A percentile compares a stretch with the other conserved stretches of the same genome.
Conservation (phyloP, 2,329 filamentous ascomycete genomes). For the Zarea fungicola region DNA sequence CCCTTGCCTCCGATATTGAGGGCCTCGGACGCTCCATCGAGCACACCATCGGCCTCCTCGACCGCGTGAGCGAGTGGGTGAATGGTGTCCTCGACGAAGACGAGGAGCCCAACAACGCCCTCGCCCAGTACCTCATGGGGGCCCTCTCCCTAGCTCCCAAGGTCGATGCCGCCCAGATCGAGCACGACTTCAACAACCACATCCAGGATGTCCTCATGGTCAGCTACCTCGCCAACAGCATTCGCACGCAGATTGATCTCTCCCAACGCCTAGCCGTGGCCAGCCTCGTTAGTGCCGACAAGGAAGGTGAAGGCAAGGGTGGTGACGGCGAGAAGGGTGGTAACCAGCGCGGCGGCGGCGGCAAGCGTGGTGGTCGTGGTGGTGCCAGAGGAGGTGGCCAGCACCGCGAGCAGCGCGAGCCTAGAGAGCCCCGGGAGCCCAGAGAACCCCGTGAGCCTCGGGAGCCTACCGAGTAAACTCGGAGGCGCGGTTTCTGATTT, state of each 20-base stretch:
- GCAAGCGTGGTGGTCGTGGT: slow-evolving; percentile 47
- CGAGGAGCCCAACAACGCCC: slow-evolving; percentile 77
- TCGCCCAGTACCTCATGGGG: slow-evolving; percentile 94
- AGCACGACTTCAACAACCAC: slow-evolving; percentile 99
- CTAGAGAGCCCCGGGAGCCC: slow-evolving; percentile 37
- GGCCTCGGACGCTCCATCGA: slow-evolving; percentile 78
- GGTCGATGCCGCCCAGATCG: slow-evolving; percentile 84
- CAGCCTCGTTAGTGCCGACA: slow-evolving; percentile 49
- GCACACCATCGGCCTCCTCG: slow-evolving; percentile 82
- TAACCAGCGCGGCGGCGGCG: slow-evolving; percentile 40
- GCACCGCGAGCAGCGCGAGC: slow-evolving; percentile 43
- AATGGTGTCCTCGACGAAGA: slow-evolving; percentile 93
- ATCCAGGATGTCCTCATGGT: slow-evolving; percentile 98
- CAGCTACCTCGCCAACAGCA: slow-evolving; percentile 96
- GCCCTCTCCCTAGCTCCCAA: slow-evolving; percentile 90
- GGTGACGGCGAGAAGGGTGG: slow-evolving; percentile 38
- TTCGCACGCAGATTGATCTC: slow-evolving; percentile 97
- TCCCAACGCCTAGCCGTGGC: slow-evolving; percentile 90
- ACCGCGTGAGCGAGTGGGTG: slow-evolving; percentile 87
- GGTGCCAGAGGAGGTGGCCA: slow-evolving; percentile 47
- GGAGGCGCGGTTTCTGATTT: slow-evolving; percentile 14
- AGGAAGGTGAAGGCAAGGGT: slow-evolving; percentile 44
- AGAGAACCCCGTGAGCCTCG: slow-evolving; percentile 25
- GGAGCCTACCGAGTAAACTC: slow-evolving; percentile 27
- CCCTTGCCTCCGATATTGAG: slow-evolving; percentile 83